Evolutionary conservation across 331 rosid genomes (phyloP).

Genomic region (Arachis monticola): DNA sequence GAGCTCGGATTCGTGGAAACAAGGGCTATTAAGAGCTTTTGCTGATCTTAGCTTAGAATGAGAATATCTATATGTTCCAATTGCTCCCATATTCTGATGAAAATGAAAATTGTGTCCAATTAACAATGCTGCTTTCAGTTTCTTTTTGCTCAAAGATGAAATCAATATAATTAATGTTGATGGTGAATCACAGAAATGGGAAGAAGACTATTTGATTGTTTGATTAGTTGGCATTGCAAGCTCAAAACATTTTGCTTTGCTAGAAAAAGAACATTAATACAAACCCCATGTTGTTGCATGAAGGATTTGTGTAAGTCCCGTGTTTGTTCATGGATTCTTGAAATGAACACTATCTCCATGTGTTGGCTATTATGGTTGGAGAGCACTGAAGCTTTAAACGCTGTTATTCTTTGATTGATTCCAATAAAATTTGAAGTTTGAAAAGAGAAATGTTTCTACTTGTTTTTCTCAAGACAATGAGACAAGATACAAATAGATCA

Average conservation of each 20-base stretch:
- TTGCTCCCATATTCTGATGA: not conserved
- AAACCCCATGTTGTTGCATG: not conserved
- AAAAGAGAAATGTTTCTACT: not conserved
- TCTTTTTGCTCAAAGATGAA: constrained; percentile 29
- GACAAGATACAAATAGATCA: no score
- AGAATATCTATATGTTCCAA: not conserved
- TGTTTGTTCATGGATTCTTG: not conserved
- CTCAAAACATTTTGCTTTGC: constrained; percentile 9
- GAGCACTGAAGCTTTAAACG: not conserved
- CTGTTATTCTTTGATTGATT: not conserved
- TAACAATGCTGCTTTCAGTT: constrained; percentile 1
- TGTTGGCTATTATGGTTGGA: not conserved
- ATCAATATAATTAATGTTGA: constrained; percentile 24
- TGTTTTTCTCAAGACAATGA: no score
- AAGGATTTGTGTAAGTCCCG: not conserved
- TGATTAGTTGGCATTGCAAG: constrained; percentile 31
- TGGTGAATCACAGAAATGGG: constrained; percentile 15
- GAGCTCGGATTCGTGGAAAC: constrained; percentile 91
- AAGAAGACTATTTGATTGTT: constrained; percentile 18
- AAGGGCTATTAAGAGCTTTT: constrained; percentile 68
- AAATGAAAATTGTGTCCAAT: constrained; percentile 11
- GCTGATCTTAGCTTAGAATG: constrained; percentile 18
- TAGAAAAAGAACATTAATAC: constrained; percentile 13
- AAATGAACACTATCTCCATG: not conserved
- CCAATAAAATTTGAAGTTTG: not conserved